These are phyloP conservation scores for Phalaenopsis aphrodite DNA, from an alignment of 106 monocot genomes.

Conservation along the genomic window DNA sequence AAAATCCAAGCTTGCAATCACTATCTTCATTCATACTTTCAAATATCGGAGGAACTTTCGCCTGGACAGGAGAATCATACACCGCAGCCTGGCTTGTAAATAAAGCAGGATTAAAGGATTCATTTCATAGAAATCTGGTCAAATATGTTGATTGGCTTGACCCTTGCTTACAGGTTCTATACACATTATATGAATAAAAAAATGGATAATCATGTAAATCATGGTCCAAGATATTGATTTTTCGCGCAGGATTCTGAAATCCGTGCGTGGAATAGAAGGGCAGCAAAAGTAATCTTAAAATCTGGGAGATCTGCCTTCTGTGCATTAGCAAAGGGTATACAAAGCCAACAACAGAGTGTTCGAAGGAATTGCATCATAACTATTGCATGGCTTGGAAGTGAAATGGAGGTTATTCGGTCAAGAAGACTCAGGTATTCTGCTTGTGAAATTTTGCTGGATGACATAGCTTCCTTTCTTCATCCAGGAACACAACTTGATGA, in stretches of 20 bases:
- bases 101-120: conserved; percentile 59
- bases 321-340: conserved; percentile 68
- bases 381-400: conserved; percentile 79
- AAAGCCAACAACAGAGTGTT: conserved; percentile 63
- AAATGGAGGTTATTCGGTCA: conserved; percentile 38
- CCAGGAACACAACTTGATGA: conserved; percentile 88
- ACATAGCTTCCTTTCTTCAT: conserved; percentile 64
- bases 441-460: conserved; percentile 59
- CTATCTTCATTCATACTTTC: conserved; percentile 72
- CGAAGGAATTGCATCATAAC: conserved; percentile 63
- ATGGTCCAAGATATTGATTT: neutral
- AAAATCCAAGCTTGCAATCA: conserved; percentile 34
- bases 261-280: conserved; percentile 56
- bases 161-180: conserved; percentile 80
- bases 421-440: conserved; percentile 63
- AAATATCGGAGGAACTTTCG: conserved; percentile 88
- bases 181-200: neutral
- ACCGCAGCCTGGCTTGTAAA: conserved; percentile 80
- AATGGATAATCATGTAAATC: neutral
- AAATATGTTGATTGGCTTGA: conserved; percentile 87
- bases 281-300: conserved; percentile 50
- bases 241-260: conserved; percentile 63
- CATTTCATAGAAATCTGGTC: conserved; percentile 58
- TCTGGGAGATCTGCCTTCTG: conserved; percentile 37
- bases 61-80: conserved; percentile 89